Evolutionary conservation across 129 eudicot genomes (phyloP), one percentile per base, ranked within the genome.

Genomic region (Flaveria sonorensis): DNA sequence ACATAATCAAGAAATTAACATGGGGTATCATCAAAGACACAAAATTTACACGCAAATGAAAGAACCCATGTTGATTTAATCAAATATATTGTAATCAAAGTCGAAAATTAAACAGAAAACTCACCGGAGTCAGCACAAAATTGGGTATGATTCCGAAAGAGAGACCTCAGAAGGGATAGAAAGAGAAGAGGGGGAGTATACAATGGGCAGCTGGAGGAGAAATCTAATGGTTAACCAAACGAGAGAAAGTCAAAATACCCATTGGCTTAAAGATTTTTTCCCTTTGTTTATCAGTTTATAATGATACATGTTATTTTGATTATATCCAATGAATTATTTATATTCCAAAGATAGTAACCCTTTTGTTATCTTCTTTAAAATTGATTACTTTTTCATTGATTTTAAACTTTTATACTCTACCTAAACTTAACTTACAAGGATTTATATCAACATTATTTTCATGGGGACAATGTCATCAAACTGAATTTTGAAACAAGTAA

Each of bases 181-280:
- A 36, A 36, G 40, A 36, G 40, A 36, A 36, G 40, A 36, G 40
- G 40, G 40, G 40, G 83, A 62, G 78, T 79, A 72, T 24, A 18
- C n/a, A 62, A 32, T 7, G 40, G 66, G 72, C 56, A 72, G 83
- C 74, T 64, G 83, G 72, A 62, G 45, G 19, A 40, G 10, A 67
- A 68, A 77, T 77, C 59, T 68, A 68, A 13, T 45, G 3, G 57
- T 52, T 47, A 48, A 63, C 62, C 15, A 48, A 48, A 47, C 45
- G 53, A 60, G 36, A 77, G 62, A 40, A 71, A 79, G 83, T 79
- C 83, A 79, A 79, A 8, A 5, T 7, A 50, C 7, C 67, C 48
- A 73, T 3, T 42, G 59, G 40, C 46, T 24, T 6, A 70, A 47
- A 15, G 67, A 61, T 61, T 61, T 8, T 21, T 21, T 10, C 11